phyloP scores from a whole-genome alignment of 2,329 filamentous ascomycete genomes.

The Phialophora expanda region DNA sequence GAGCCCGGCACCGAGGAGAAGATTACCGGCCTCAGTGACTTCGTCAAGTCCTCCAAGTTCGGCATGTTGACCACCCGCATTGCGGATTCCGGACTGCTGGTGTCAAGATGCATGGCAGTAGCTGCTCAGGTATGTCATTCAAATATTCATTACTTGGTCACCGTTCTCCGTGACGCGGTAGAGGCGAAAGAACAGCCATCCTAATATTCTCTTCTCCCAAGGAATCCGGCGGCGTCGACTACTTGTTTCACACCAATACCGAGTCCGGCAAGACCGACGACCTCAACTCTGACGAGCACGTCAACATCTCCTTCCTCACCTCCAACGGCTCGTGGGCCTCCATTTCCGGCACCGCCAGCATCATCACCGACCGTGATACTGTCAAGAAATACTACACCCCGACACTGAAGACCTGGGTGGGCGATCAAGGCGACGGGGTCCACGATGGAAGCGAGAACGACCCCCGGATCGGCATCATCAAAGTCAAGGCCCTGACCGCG shows the following conservation, averaged over 20 bases:
- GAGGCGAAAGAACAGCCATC: conserved; percentile 2
- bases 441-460: conserved; percentile 84
- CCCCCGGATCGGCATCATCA: conserved; percentile 80
- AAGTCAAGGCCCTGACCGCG: conserved; percentile 72
- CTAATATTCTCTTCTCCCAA: conserved; percentile 45
- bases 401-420: conserved; percentile 80
- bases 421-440: conserved; percentile 79
- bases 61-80: conserved; percentile 86
- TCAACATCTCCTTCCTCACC: conserved; percentile 84
- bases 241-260: conserved; percentile 91
- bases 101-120: conserved; percentile 84
- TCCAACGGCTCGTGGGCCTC: conserved; percentile 82
- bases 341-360: conserved; percentile 72
- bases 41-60: conserved; percentile 76
- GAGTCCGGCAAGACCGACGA: conserved; percentile 88
- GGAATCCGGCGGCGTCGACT: conserved; percentile 78
- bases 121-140: conserved; percentile 68
- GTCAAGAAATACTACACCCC: conserved; percentile 78
- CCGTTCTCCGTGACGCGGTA: background rate
- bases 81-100: conserved; percentile 67
- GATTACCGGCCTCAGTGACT: conserved; percentile 72
- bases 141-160: background rate
- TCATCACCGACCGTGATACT: conserved; percentile 71
- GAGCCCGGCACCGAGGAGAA: conserved; percentile 76
- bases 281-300: conserved; percentile 70